Percentiles rank a stretch among this genome's conserved stretches.
Conservation (phyloP, 768 basidiomycete genomes). For the Hirschioporus abietinus region DNA sequence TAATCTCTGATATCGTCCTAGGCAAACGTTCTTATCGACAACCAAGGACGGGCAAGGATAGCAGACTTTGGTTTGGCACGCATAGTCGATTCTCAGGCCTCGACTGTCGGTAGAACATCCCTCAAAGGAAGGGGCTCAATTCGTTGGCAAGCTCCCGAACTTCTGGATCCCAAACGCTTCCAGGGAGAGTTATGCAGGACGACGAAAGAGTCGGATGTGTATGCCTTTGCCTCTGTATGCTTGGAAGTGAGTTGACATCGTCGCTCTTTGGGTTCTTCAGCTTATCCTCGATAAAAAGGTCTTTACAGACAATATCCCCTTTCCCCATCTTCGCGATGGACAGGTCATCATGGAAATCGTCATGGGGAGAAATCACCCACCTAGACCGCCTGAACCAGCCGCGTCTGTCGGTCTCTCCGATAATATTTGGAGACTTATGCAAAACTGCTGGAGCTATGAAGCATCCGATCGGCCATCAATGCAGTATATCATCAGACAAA, state of each 20-base stretch:
- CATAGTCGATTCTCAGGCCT: constrained; percentile 42
- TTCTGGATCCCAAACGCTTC: background rate
- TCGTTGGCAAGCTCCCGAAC: constrained; percentile 55
- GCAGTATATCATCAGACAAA: constrained; percentile 14
- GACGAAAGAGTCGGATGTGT: constrained; percentile 52
- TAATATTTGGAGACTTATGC: background rate
- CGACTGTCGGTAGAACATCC: constrained; percentile 17
- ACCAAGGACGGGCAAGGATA: constrained; percentile 45
- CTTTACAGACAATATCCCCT: background rate
- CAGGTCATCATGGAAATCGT: constrained; percentile 2
- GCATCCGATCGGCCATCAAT: constrained; percentile 36
- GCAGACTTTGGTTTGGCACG: constrained; percentile 60
- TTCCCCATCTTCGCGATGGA: constrained; percentile 3
- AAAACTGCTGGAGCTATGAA: constrained; percentile 16
- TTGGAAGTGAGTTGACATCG: constrained; percentile 38
- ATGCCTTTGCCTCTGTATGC: constrained; percentile 54
- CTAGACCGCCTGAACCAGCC: constrained; percentile 10
- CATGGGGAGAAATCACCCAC: constrained; percentile 34
- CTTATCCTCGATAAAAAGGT: background rate
- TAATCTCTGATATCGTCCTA: constrained; percentile 15
- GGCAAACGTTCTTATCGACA: constrained; percentile 55
- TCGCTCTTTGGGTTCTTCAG: background rate
- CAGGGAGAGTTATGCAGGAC: constrained; percentile 18
- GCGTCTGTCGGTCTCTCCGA: background rate
- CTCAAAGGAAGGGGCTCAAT: constrained; percentile 24